Evolutionary conservation across 805 yeast species (phyloP).

Genomic region (Kluyveromyces wickerhamii): DNA sequence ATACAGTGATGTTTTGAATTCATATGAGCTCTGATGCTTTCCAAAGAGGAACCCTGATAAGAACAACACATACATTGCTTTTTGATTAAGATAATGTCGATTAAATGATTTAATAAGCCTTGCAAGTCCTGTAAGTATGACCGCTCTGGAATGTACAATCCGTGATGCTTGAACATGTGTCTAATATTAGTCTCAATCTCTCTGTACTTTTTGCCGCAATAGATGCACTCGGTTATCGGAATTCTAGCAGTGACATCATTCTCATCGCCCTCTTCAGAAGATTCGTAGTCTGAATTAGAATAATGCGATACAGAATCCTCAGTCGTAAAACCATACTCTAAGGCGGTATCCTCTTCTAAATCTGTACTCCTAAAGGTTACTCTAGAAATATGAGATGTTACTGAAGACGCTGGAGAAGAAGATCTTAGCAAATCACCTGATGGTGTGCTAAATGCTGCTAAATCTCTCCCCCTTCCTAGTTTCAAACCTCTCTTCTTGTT

Average conservation of each 20-base stretch:
- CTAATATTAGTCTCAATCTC: conserved; percentile 52
- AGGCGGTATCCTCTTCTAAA: conserved; percentile 39
- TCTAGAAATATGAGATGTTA: conserved; percentile 45
- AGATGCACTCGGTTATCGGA: conserved; percentile 45
- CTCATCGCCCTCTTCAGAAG: conserved; percentile 28
- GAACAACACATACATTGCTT: conserved; percentile 75
- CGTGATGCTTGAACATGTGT: conserved; percentile 77
- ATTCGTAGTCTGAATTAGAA: conserved; percentile 28
- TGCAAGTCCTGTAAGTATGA: conserved; percentile 55
- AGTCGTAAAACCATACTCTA: conserved; percentile 40
- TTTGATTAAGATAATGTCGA: conserved; percentile 76
- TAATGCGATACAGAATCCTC: conserved; percentile 15
- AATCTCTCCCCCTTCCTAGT: conserved; percentile 23
- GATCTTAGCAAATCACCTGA: conserved; percentile 25
- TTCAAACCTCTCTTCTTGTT: conserved; percentile 10
- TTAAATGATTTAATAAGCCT: conserved; percentile 70
- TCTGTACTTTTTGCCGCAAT: conserved; percentile 45
- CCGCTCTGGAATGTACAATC: conserved; percentile 81
- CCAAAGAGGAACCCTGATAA: conserved; percentile 76
- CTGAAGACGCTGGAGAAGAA: conserved; percentile 46
- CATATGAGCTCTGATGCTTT: conserved; percentile 88
- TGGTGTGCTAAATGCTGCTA: conserved; percentile 6
- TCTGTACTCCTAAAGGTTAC: conserved; percentile 33
- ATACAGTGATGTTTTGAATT: conserved; percentile 76
- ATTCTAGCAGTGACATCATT: conserved; percentile 29